Evolutionary conservation across 371 early-diverging fungal genomes (phyloP).

Genomic region (Basidiobolus meristosporus): DNA sequence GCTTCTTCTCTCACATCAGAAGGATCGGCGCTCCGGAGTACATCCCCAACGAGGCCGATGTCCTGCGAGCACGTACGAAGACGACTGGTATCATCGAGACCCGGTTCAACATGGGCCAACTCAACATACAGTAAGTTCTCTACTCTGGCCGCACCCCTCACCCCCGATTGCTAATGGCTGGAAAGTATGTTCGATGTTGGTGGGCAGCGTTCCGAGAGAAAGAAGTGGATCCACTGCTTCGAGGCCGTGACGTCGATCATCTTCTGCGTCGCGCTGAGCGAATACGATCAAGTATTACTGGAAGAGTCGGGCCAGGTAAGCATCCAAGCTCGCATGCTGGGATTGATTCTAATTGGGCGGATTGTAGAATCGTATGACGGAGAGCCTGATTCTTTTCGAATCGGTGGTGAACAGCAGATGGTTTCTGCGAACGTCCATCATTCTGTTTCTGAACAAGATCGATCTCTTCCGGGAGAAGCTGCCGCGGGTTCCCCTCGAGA

Average conservation of each 20-base stretch:
- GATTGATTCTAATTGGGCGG: too few relatives aligned
- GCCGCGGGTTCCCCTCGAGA: conserved; percentile 25
- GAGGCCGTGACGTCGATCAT: conserved; percentile 64
- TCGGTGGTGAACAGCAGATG: conserved; percentile 60
- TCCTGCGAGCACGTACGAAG: conserved; percentile 59
- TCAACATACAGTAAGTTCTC: conserved; percentile 31
- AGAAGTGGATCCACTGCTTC: conserved; percentile 89
- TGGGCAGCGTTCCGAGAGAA: conserved; percentile 36
- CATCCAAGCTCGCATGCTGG: neutral
- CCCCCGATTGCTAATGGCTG: too few relatives aligned
- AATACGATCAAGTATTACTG: conserved; percentile 57
- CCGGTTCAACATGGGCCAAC: conserved; percentile 37
- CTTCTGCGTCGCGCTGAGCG: conserved; percentile 50
- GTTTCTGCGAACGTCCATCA: conserved; percentile 62
- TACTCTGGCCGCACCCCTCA: neutral
- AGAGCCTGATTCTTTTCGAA: conserved; percentile 59
- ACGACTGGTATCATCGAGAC: conserved; percentile 69
- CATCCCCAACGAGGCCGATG: conserved; percentile 44
- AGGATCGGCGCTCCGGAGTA: conserved; percentile 32
- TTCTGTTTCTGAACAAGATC: conserved; percentile 70
- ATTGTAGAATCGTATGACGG: conserved; percentile 50
- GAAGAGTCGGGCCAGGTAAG: conserved; percentile 45
- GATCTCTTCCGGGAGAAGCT: conserved; percentile 60
- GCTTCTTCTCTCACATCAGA: conserved; percentile 28
- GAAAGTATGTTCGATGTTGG: conserved; percentile 66